Evolutionary conservation across 306 rosid species (phyloP).

Genomic region (Boehmeria nivea): DNA sequence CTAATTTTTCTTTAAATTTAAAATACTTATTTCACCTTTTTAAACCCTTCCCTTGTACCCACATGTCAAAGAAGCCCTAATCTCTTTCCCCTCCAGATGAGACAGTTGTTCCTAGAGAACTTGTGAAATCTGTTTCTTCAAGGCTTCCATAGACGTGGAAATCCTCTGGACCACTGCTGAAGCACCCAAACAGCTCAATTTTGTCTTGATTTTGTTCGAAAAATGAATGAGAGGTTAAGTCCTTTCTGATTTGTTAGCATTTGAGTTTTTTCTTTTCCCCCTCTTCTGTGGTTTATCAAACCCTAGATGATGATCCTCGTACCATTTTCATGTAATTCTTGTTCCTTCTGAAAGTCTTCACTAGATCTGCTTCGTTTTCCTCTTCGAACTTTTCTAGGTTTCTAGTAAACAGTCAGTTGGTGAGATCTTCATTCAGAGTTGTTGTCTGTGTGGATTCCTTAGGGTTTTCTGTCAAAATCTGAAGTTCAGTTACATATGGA

Average conservation of each 20-base stretch:
- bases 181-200: constrained; percentile 18
- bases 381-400: constrained; percentile 1
- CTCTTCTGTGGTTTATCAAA: constrained; percentile 3
- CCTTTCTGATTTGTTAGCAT: background rate
- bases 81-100: background rate
- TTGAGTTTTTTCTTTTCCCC: background rate
- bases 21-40: background rate
- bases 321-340: constrained; percentile 11
- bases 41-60: constrained; percentile 7
- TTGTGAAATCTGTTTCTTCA: constrained; percentile 2
- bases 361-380: constrained; percentile 10
- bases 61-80: constrained; percentile 24
- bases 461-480: constrained; percentile 24
- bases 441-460: constrained; percentile 23
- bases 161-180: background rate
- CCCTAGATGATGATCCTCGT: background rate
- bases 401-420: constrained; percentile 17
- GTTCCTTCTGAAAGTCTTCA: constrained; percentile 4
- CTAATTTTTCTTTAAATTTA: background rate
- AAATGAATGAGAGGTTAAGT: background rate
- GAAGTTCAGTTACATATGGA: constrained; percentile 34
- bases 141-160: constrained; percentile 8
- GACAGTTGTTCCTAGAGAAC: background rate
- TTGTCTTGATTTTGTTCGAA: constrained; percentile 4
- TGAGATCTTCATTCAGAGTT: constrained; percentile 15